phyloP scores from a whole-genome alignment of 129 eudicot genomes.

The Scalesia atractyloides region DNA sequence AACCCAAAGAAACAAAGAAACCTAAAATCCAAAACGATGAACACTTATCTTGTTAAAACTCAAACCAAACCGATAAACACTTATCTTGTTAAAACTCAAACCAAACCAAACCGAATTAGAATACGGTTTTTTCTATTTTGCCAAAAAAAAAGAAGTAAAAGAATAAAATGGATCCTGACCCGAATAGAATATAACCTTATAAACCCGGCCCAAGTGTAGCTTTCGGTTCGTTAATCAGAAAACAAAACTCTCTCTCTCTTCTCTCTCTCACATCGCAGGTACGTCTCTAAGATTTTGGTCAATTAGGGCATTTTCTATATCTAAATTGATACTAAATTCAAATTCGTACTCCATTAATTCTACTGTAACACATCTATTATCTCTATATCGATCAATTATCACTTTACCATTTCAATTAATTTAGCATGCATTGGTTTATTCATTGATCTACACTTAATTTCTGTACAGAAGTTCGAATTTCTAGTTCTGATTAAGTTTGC shows the following conservation, averaged over 20 bases:
- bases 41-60: no score
- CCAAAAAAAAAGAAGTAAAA: not conserved
- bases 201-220: not conserved
- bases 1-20: no score
- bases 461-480: not conserved
- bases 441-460: constrained; percentile 18
- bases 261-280: constrained; percentile 5
- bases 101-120: no score
- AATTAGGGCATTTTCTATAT: constrained; percentile 29
- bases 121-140: no score
- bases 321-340: not conserved
- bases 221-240: not conserved
- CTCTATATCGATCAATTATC: not conserved
- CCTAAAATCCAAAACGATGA: no score
- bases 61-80: no score
- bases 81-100: no score
- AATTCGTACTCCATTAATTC: constrained; percentile 2
- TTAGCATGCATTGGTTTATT: constrained; percentile 18
- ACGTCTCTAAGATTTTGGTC: constrained; percentile 14
- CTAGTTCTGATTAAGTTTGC: constrained; percentile 6
- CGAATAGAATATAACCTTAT: not conserved
- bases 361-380: not conserved
- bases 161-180: not conserved
- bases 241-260: not conserved
- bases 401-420: not conserved